Base-by-base conservation (phyloP, 2,329 filamentous ascomycete genomes). In the Magnaporthiopsis rhizophila region DNA sequence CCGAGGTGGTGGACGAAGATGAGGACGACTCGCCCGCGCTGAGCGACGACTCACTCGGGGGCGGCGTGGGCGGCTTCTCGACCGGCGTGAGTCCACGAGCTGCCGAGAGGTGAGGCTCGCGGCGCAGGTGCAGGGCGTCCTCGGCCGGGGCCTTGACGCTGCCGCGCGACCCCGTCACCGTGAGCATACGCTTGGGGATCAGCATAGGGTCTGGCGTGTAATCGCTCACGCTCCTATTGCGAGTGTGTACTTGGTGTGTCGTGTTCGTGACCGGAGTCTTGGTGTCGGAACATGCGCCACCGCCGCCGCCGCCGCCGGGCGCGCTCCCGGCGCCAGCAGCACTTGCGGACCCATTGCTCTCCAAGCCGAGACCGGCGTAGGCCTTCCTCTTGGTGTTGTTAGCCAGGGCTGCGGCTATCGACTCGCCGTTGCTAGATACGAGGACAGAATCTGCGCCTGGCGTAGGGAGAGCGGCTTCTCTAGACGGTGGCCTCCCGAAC, bases 201-300 rank as follows among this genome's bases (percentile, higher is more conserved):
- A 86, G 81, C 68, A 89, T 79, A 6, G 85, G 79, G 64, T 95
- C 90, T 2, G 92, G 92, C 0, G 87, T 83, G 74, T 96, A 97
- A 68, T 97, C 93, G 78, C 92, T 97, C 32, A 95, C 79, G 75
- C 93, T 97, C 70, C 93, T 84, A 74, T 95, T 92, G 65, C 90
- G 85, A 15, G 80, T 79, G 74, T 91, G 90, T 69, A 64, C 67
- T 69, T 65, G 68, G 70, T 63, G 66, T 64, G 64, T 69, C 21
- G 21, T 30, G 32, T 30, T 45, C 2, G 53, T 38, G 34, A 21
- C 36, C 18, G 62, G 30, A 24, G 63, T 67, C 62, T 61, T 72
- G 69, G 36, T 45, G 5, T 21, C 45, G 7, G 45, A 53, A n/a
- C 21, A 9, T 13, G 38, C 18, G 56, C 50, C 59, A 30, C 28